Evolutionary conservation across 2,329 filamentous ascomycete genomes (phyloP).

Genomic region (Hortaea sp.): DNA sequence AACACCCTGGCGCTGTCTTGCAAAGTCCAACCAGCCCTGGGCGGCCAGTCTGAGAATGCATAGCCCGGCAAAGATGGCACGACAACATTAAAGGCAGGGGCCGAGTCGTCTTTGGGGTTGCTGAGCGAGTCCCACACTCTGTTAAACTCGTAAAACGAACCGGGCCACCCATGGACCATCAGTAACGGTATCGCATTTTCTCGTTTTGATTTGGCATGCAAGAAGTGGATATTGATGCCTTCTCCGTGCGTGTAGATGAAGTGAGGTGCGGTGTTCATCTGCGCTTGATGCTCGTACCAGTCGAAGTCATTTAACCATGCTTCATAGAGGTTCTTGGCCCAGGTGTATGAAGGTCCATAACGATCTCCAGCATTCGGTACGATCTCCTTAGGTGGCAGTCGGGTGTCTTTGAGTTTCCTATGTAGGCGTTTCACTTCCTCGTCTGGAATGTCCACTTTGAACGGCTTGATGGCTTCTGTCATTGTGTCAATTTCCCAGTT

Average conservation of each 20-base stretch:
- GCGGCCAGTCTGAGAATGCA: constrained; percentile 34
- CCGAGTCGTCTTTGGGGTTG: constrained; percentile 15
- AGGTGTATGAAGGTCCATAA: constrained; percentile 26
- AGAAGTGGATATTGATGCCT: constrained; percentile 28
- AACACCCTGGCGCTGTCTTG: constrained; percentile 30
- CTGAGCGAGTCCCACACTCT: constrained; percentile 7
- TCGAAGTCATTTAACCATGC: constrained; percentile 26
- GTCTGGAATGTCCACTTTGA: constrained; percentile 25
- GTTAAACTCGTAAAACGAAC: constrained; percentile 36
- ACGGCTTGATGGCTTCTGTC: constrained; percentile 25
- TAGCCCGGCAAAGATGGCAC: constrained; percentile 49
- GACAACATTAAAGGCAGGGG: constrained; percentile 44
- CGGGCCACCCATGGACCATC: constrained; percentile 37
- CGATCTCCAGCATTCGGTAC: constrained; percentile 27
- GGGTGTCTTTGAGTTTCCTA: constrained; percentile 26
- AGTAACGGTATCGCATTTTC: constrained; percentile 32
- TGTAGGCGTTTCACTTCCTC: constrained; percentile 28
- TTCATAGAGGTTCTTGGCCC: constrained; percentile 26
- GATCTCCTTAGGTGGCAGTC: constrained; percentile 24
- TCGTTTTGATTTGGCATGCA: constrained; percentile 26
- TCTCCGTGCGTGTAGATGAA: constrained; percentile 26
- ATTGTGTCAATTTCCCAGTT: constrained; percentile 2
- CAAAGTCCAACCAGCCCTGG: constrained; percentile 24
- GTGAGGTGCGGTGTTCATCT: constrained; percentile 25
- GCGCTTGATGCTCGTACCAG: constrained; percentile 23